Evolutionary conservation across 805 yeast species (phyloP).

Genomic region (Ogataea salicorniae): DNA sequence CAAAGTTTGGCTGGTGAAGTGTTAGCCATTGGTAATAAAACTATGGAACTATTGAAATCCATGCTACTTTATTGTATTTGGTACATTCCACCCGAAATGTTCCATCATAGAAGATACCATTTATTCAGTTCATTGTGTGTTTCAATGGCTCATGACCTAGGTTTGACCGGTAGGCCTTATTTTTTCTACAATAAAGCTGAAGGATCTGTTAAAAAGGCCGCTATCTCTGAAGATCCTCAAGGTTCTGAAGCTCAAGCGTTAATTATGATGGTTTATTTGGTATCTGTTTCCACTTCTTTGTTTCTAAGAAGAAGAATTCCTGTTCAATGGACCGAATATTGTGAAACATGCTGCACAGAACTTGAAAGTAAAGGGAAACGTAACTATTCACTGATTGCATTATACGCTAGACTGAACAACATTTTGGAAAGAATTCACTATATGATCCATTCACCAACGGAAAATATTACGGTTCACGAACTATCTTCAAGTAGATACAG

Average conservation of each 20-base stretch:
- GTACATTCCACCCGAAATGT: conserved; percentile 82
- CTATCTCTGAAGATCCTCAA: conserved; percentile 33
- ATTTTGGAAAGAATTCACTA: conserved; percentile 58
- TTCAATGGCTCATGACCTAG: conserved; percentile 69
- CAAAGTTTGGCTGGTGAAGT: conserved; percentile 52
- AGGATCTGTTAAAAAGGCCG: conserved; percentile 37
- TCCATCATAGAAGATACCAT: conserved; percentile 74
- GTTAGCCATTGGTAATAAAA: conserved; percentile 64
- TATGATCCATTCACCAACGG: conserved; percentile 39
- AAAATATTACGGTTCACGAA: conserved; percentile 28
- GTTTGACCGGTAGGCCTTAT: conserved; percentile 53
- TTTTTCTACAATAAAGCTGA: conserved; percentile 37
- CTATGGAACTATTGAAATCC: conserved; percentile 60
- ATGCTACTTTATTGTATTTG: conserved; percentile 61
- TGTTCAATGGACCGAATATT: conserved; percentile 59
- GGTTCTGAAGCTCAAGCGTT: conserved; percentile 45
- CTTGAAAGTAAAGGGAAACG: conserved; percentile 35
- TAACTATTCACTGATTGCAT: conserved; percentile 41
- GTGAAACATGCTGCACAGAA: conserved; percentile 53
- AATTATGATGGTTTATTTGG: conserved; percentile 54
- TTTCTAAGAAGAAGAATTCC: conserved; percentile 60
- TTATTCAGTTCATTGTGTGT: conserved; percentile 61
- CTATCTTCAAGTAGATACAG: conserved; percentile 27
- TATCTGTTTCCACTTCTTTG: conserved; percentile 58
- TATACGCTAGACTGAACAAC: conserved; percentile 54